Base-by-base conservation (phyloP, 2,329 filamentous ascomycete genomes). In the Gliomastix tumulicola region DNA sequence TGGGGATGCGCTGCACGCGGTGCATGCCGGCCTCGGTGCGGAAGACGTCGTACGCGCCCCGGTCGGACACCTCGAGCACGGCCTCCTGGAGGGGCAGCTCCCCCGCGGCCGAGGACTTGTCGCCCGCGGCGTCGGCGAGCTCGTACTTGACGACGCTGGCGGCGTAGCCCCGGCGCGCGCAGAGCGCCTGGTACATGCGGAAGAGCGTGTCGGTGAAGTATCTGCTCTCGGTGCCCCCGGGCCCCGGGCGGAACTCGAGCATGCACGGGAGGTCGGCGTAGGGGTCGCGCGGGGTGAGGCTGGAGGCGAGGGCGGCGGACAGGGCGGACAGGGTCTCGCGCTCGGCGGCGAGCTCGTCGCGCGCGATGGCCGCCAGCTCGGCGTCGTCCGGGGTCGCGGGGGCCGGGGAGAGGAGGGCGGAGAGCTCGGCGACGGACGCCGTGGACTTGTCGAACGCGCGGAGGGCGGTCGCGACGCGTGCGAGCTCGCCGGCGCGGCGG, bases 11-110 rank as follows among this genome's bases (percentile, higher is more conserved):
- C 66, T 98, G 92, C 0, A 98, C 92, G 20, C 92, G 79, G 57
- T 98, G 92, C 46, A 98, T 92, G 21, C 92, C 92, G 4, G 90
- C 87, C 61, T 98, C 92, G 49, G 82, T 82, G 42, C 90, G 77
- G 50, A 98, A 77, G 3, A 78, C 54, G 41, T 84, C 86, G 60
- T 95, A 98, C 17, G 88, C 82, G 21, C 87, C 87, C 2, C 76
- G 64, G 34, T 79, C 74, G 40, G 82, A 76, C 23, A 98, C 69
- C 57, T 96, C 88, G 19, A 98, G 71, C 18, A 98, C 79, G 7
- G 87, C 92, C 65, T 97, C 92, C 38, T 84, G 79, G 4, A 97
- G 69, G 7, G 87, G 81, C 19, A 75, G 64, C 44, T 88, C 84
- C 34, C 73, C 73, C 11, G 74, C 72, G 0, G 68, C 60, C 2